These are phyloP conservation scores for Scopulariopsis brevicaulis DNA, from an alignment of 2,329 filamentous ascomycete genomes.

Conservation along the genomic window DNA sequence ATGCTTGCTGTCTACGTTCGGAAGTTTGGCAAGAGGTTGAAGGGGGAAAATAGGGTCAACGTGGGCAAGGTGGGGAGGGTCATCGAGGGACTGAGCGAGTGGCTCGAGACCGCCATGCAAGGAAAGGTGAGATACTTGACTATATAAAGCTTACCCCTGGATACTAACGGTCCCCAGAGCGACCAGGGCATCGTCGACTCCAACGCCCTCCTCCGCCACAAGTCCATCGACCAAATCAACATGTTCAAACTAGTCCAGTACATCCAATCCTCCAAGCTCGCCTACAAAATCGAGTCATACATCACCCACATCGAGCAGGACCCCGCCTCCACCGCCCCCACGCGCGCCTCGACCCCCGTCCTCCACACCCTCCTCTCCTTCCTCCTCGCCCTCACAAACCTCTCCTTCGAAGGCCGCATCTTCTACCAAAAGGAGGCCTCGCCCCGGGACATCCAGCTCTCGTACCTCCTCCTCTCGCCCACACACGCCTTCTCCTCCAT, in stretches of 20 bases:
- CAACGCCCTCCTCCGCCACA: conserved; percentile 63
- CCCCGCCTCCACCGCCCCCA: conserved; percentile 4
- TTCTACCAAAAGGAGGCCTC: conserved; percentile 42
- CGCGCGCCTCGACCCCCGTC: conserved; percentile 28
- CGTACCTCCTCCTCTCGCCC: conserved; percentile 83
- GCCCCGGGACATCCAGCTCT: conserved; percentile 46
- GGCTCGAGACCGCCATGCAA: conserved; percentile 45
- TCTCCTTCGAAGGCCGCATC: conserved; percentile 58
- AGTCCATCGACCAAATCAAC: conserved; percentile 91
- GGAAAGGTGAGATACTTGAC: conserved; percentile 25
- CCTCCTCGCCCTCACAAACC: conserved; percentile 74
- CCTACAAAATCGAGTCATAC: conserved; percentile 91
- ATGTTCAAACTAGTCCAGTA: conserved; percentile 81
- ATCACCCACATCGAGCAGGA: conserved; percentile 48
- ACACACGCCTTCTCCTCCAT: conserved; percentile 86
- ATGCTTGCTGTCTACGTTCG: conserved; percentile 77
- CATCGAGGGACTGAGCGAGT: conserved; percentile 64
- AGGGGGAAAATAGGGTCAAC: conserved; percentile 85
- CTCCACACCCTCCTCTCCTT: conserved; percentile 49
- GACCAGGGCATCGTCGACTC: conserved; percentile 59
- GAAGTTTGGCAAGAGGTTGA: conserved; percentile 78
- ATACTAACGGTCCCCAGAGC: conserved; percentile 14
- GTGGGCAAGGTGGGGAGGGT: conserved; percentile 79
- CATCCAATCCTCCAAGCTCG: conserved; percentile 82
- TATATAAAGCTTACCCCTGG: not conserved